These are phyloP conservation scores for Microdochium trichocladiopsis DNA, from an alignment of 2,329 filamentous ascomycete species.

Conservation along the genomic window DNA sequence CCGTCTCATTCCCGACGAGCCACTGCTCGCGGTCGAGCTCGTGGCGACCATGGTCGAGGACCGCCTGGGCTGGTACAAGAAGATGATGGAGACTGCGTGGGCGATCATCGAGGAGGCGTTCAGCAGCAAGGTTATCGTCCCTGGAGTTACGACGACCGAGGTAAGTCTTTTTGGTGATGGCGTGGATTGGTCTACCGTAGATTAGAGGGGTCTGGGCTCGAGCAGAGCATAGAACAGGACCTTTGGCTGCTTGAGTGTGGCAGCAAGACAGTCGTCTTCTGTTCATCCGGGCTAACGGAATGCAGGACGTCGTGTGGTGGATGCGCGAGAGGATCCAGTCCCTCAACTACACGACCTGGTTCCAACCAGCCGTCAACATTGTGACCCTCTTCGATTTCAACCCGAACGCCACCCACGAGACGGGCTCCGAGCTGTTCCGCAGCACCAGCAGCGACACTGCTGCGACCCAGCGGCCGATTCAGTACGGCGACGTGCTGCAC, in stretches of 20 bases:
- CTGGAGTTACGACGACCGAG: conserved; percentile 32
- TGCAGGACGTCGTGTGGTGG: conserved; percentile 42
- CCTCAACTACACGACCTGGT: conserved; percentile 45
- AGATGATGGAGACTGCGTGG: conserved; percentile 43
- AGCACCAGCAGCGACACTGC: conserved; percentile 7
- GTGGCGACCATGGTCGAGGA: conserved; percentile 33
- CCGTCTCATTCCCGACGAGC: conserved; percentile 28
- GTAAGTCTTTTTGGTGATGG: conserved; percentile 9
- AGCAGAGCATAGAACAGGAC: too few species aligned
- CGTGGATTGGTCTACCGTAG: not conserved
- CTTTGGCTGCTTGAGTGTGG: too few species aligned
- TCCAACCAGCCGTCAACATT: conserved; percentile 37
- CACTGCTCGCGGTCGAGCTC: conserved; percentile 37
- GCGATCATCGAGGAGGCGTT: conserved; percentile 39
- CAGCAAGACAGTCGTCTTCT: too few species aligned
- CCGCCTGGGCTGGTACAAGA: conserved; percentile 32
- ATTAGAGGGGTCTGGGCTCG: not conserved
- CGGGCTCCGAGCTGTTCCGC: conserved; percentile 12
- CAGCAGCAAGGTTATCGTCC: conserved; percentile 31
- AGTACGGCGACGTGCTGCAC: conserved; percentile 38
- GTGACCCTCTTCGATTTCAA: conserved; percentile 14
- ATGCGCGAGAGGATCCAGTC: conserved; percentile 39
- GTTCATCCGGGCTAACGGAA: too few species aligned
- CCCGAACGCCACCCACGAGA: not conserved
- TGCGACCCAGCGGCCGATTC: conserved; percentile 21